These are phyloP conservation scores for Fraxinus dipetala DNA, from an alignment of 305 asterid genomes.

Conservation along the genomic window DNA sequence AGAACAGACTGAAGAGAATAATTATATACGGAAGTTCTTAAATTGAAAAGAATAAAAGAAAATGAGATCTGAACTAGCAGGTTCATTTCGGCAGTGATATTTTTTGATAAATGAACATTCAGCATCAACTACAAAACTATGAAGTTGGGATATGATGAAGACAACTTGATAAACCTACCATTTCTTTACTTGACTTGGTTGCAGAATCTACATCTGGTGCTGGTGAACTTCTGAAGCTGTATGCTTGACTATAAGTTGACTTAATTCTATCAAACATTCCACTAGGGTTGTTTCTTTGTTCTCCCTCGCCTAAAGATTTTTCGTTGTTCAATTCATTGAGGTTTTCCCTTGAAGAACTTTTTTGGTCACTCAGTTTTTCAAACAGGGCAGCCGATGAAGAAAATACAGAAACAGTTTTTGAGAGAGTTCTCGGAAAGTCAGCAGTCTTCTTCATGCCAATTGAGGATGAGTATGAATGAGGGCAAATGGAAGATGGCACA, in stretches of 20 bases:
- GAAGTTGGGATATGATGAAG: slow-evolving; percentile 12
- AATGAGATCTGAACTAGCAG: background rate
- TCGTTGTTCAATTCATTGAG: slow-evolving; percentile 30
- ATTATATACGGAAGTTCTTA: background rate
- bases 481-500: slow-evolving; percentile 90
- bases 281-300: slow-evolving; percentile 40
- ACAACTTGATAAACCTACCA: slow-evolving; percentile 35
- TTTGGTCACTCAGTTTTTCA: slow-evolving; percentile 67
- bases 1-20: background rate
- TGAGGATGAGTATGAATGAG: slow-evolving; percentile 39
- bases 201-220: slow-evolving; percentile 37
- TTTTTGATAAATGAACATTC: slow-evolving; percentile 1
- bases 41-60: background rate
- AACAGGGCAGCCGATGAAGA: slow-evolving; percentile 97
- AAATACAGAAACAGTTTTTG: slow-evolving; percentile 90
- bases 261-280: slow-evolving; percentile 72
- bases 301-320: slow-evolving; percentile 36
- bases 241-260: slow-evolving; percentile 75
- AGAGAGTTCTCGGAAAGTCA: slow-evolving; percentile 72
- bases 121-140: slow-evolving; percentile 1
- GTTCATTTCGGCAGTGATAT: background rate
- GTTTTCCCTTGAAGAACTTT: slow-evolving; percentile 37
- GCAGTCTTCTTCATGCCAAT: slow-evolving; percentile 42
- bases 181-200: slow-evolving; percentile 44
- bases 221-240: slow-evolving; percentile 59